phyloP scores from a whole-genome alignment of 306 rosid species.

The Vigna reflexopilosa region DNA sequence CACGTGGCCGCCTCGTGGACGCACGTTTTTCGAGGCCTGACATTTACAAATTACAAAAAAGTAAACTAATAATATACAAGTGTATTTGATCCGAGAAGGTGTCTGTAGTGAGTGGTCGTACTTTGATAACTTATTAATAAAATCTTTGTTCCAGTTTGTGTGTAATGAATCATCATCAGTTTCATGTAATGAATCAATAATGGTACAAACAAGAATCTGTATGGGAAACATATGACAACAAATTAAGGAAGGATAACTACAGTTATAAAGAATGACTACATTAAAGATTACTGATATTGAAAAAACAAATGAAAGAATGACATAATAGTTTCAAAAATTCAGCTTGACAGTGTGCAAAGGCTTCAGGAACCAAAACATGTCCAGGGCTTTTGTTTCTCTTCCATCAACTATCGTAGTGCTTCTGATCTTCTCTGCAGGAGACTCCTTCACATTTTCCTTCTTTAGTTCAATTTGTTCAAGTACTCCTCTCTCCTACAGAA shows the following conservation, averaged over 20 bases:
- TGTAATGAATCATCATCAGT: neutral
- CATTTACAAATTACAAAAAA: too few species aligned
- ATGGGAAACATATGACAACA: conserved; percentile 32
- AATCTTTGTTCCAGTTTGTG: too few species aligned
- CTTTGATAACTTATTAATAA: too few species aligned
- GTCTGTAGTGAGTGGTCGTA: too few species aligned
- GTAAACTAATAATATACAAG: too few species aligned
- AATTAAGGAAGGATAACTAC: conserved; percentile 28
- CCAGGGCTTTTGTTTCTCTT: conserved; percentile 77
- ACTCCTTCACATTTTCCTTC: conserved; percentile 52
- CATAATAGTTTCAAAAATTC: conserved; percentile 32
- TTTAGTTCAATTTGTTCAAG: conserved; percentile 60
- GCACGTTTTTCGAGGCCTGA: too few species aligned
- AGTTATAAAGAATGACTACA: conserved; percentile 22
- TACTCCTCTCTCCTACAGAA: conserved; percentile 68
- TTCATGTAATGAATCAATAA: conserved; percentile 36
- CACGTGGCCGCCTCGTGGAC: too few species aligned
- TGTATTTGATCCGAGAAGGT: too few species aligned
- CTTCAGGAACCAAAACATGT: conserved; percentile 93
- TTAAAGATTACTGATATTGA: neutral
- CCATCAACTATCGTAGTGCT: conserved; percentile 55
- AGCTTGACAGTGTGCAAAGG: conserved; percentile 85
- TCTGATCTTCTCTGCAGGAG: conserved; percentile 54
- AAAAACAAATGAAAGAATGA: conserved; percentile 65
- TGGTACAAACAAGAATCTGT: conserved; percentile 37